Conservation (phyloP, 139 green algal genomes). For the Pycnococcus provasolii region DNA sequence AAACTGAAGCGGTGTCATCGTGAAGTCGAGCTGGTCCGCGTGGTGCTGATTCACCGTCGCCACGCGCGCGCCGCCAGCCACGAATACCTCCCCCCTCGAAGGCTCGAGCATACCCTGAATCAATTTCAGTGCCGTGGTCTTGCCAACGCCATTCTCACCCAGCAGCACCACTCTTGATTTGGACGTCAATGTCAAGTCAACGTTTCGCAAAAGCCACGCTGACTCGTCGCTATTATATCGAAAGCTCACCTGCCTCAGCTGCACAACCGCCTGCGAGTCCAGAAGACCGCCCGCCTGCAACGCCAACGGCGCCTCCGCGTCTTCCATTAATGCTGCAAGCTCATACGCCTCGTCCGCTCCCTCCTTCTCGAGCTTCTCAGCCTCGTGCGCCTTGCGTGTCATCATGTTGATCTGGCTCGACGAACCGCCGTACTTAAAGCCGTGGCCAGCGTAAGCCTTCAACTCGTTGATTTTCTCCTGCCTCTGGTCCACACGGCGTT, state of each 20-base stretch:
- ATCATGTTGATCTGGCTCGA: slow-evolving; percentile 23
- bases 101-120: slow-evolving; percentile 15
- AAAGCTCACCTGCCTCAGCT: slow-evolving; percentile 16
- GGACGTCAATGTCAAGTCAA: slow-evolving; percentile 23
- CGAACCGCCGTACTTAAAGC: slow-evolving; percentile 26
- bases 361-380: slow-evolving; percentile 26
- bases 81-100: slow-evolving; percentile 4
- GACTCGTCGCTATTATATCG: slow-evolving; percentile 1
- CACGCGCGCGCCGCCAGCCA: slow-evolving; percentile 14
- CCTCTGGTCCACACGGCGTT: slow-evolving; percentile 11
- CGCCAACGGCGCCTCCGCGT: slow-evolving; percentile 20
- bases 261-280: not conserved
- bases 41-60: slow-evolving; percentile 32
- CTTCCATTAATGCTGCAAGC: slow-evolving; percentile 23
- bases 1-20: slow-evolving; percentile 21
- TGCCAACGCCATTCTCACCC: slow-evolving; percentile 27
- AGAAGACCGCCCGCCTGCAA: slow-evolving; percentile 15
- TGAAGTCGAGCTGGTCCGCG: slow-evolving; percentile 23
- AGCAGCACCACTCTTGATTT: slow-evolving; percentile 21
- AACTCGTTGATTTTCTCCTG: slow-evolving; percentile 22
- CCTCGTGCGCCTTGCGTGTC: slow-evolving; percentile 20
- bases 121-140: slow-evolving; percentile 30
- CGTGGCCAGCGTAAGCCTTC: slow-evolving; percentile 20
- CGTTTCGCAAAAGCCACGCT: slow-evolving; percentile 5
- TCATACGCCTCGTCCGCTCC: slow-evolving; percentile 16